These are phyloP conservation scores for Nicotiana attenuata DNA, from an alignment of 257 asterid species.

Conservation along the genomic window DNA sequence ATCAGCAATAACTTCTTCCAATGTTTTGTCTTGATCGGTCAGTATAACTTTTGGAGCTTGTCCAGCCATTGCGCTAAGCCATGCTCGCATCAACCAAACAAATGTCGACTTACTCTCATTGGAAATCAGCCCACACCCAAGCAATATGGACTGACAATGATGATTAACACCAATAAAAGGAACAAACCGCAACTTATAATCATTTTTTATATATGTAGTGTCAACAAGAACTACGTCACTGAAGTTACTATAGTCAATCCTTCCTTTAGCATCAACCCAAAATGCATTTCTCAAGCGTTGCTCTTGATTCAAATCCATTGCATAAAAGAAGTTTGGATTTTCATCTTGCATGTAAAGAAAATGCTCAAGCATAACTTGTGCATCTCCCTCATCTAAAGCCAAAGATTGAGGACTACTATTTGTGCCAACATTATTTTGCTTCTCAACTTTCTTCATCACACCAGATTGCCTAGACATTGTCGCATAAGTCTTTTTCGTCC, in stretches of 20 bases:
- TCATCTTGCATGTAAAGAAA: slow-evolving; percentile 42
- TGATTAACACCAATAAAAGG: slow-evolving; percentile 50
- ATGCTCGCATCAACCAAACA: slow-evolving; percentile 45
- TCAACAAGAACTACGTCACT: slow-evolving; percentile 46
- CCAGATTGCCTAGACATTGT: slow-evolving; percentile 15
- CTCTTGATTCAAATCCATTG: slow-evolving; percentile 42
- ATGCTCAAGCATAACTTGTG: slow-evolving; percentile 39
- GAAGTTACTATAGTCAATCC: slow-evolving; percentile 36
- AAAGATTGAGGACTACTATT: slow-evolving; percentile 17
- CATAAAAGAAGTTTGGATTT: slow-evolving; percentile 50
- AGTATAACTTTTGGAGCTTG: slow-evolving; percentile 49
- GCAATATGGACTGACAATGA: slow-evolving; percentile 37
- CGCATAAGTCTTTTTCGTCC: slow-evolving; percentile 18
- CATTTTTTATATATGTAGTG: slow-evolving; percentile 28
- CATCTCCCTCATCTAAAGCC: slow-evolving; percentile 40
- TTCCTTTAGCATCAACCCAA: slow-evolving; percentile 47
- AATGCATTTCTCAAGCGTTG: slow-evolving; percentile 37
- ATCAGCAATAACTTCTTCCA: slow-evolving; percentile 41
- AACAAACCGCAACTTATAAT: slow-evolving; percentile 37
- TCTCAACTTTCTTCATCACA: slow-evolving; percentile 16
- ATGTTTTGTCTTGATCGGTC: slow-evolving; percentile 39
- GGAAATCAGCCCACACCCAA: slow-evolving; percentile 43
- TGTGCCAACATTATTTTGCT: slow-evolving; percentile 10
- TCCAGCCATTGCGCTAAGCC: slow-evolving; percentile 45
- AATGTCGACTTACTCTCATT: slow-evolving; percentile 40